Evolutionary conservation across 805 yeast genomes (phyloP).

Genomic region (Ogataea haglerorum): DNA sequence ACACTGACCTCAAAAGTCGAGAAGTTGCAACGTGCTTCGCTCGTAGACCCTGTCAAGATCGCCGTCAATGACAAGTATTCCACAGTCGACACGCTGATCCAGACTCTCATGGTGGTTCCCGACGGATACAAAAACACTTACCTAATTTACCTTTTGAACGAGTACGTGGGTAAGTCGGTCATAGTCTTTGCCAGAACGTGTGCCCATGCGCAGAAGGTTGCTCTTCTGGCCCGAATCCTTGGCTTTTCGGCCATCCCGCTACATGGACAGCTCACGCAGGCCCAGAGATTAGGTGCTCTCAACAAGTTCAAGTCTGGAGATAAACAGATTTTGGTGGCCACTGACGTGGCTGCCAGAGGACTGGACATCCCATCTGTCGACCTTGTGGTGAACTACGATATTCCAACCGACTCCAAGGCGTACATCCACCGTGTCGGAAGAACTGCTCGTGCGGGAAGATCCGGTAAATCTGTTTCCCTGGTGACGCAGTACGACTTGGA

Average conservation of each 20-base stretch:
- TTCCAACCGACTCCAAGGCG: constrained; percentile 95
- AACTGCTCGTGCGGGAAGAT: constrained; percentile 92
- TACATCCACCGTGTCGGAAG: constrained; percentile 97
- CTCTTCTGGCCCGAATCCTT: constrained; percentile 71
- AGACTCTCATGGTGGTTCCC: constrained; percentile 85
- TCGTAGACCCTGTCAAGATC: constrained; percentile 83
- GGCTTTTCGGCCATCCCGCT: constrained; percentile 90
- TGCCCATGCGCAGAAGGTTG: constrained; percentile 90
- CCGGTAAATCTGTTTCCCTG: constrained; percentile 81
- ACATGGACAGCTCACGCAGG: constrained; percentile 87
- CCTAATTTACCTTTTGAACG: constrained; percentile 77
- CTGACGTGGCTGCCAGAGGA: constrained; percentile 96
- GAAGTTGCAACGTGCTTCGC: constrained; percentile 89
- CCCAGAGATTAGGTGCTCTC: constrained; percentile 78
- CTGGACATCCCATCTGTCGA: constrained; percentile 92
- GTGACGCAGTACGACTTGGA: constrained; percentile 96
- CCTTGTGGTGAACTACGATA: constrained; percentile 84
- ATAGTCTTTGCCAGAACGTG: constrained; percentile 93
- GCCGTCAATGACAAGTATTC: constrained; percentile 86
- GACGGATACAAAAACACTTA: constrained; percentile 90
- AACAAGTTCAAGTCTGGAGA: constrained; percentile 75
- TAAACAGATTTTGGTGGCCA: constrained; percentile 68
- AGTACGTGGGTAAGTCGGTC: constrained; percentile 76
- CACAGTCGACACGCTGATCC: constrained; percentile 91
- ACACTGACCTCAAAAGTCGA: constrained; percentile 96